Base-by-base conservation (phyloP, 768 basidiomycete genomes). In the Rhodosporidiobolus odoratus region DNA sequence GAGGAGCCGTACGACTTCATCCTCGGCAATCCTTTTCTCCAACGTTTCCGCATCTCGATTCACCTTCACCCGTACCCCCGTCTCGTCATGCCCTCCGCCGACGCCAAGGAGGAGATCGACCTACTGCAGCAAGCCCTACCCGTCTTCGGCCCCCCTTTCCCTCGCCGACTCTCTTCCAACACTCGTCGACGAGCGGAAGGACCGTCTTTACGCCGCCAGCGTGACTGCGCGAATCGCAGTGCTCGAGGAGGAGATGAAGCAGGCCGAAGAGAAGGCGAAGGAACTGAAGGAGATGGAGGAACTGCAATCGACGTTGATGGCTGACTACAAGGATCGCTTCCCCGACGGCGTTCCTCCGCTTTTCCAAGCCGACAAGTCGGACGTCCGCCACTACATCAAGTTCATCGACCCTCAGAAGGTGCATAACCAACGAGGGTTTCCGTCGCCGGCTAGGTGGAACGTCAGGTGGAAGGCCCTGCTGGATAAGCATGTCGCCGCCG, bases 1-100 rank as follows among this genome's bases (percentile, higher is more conserved):
- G 60, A 62, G 47, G 48, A 34, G 15, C 62, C 62, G 13, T 63
- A 27, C 62, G 62, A 63, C 35, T 35, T 53, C 48, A 63, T 63
- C 25, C 62, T 63, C 48, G 62, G 62, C 47, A 25, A 17, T 17
- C 62, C 62, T 19, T 63, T 63, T 50, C 45, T 63, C 4, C 34
- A 15, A 9, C 48, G 34, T 23, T 50, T 53, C 32, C 62, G 47
- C 13, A 9, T 63, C 47, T n/a, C n/a, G 30, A 12, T 45, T 21
- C 27, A n/a, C 27, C 59, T 27, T 8, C 27, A 43, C 43, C 59
- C 59, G 12, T 25, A 43, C 7, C 59, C 59, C 15, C 38, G 25
- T 4, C 45, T 61, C 27, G 34, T 61, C 40, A 12, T 12, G 13
- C 21, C 43, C 43, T 12, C 43, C 43, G 59, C 27, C 8, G 9